phyloP scores from a whole-genome alignment of 371 early-diverging fungal species.

The Zopfochytrium polystomum region DNA sequence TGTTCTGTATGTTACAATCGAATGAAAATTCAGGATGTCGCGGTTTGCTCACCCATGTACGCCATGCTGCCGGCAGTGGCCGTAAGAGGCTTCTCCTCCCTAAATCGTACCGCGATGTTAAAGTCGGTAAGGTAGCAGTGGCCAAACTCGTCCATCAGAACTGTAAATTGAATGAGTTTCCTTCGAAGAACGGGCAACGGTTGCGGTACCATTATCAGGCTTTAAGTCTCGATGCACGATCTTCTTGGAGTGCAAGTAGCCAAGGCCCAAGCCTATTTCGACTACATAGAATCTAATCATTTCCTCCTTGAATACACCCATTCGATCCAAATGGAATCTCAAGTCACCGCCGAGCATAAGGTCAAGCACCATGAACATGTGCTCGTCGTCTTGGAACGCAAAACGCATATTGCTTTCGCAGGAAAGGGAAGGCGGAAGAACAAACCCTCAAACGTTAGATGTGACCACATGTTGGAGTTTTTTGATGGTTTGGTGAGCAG shows the following conservation, averaged over 20 bases:
- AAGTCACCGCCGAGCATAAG: conserved; percentile 68
- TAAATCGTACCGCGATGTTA: conserved; percentile 50
- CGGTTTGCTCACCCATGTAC: conserved; percentile 60
- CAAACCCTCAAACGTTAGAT: conserved; percentile 98
- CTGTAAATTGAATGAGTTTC: conserved; percentile 30
- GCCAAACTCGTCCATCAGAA: conserved; percentile 46
- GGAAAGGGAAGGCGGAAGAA: conserved; percentile 91
- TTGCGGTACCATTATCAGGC: conserved; percentile 45
- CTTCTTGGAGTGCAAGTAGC: conserved; percentile 70
- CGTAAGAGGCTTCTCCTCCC: conserved; percentile 40
- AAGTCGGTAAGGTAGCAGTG: conserved; percentile 56
- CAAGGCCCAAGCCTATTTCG: conserved; percentile 68
- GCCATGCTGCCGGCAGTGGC: conserved; percentile 52
- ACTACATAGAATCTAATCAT: conserved; percentile 75
- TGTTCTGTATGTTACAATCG: conserved; percentile 10
- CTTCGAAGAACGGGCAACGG: neutral
- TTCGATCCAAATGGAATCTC: conserved; percentile 45
- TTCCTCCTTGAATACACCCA: conserved; percentile 64
- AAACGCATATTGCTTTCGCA: no score
- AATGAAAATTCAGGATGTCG: neutral
- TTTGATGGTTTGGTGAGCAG: no score
- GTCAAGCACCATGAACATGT: conserved; percentile 83
- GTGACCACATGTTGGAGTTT: no score
- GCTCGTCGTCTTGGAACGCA: conserved; percentile 95
- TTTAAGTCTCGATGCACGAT: conserved; percentile 71